Evolutionary conservation across 2,329 filamentous ascomycete species (phyloP).

Genomic region (Metarhizium robertsii): DNA sequence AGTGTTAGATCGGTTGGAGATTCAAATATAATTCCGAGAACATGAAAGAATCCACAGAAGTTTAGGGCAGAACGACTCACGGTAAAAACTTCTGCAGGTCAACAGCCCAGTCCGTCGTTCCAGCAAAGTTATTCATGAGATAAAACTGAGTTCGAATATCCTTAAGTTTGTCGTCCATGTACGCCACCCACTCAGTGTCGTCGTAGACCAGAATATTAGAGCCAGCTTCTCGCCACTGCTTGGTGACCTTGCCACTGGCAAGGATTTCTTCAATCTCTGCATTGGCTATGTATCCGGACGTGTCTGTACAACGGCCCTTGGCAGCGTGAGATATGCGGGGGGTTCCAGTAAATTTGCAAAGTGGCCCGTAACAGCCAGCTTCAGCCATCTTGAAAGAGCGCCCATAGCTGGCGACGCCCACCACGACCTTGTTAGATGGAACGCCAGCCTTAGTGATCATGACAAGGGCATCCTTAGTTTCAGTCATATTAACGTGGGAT

Average conservation of each 20-base stretch:
- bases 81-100: background rate
- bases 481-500: constrained; percentile 26
- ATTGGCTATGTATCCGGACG: constrained; percentile 21
- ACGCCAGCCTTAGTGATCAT: constrained; percentile 3
- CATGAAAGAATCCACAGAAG: too few species aligned
- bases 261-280: constrained; percentile 18
- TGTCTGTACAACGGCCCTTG: constrained; percentile 17
- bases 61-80: too few species aligned
- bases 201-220: constrained; percentile 13
- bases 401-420: too few species aligned
- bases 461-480: constrained; percentile 19
- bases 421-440: too few species aligned
- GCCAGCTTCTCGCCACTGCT: constrained; percentile 1
- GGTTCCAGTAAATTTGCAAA: constrained; percentile 17
- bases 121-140: background rate
- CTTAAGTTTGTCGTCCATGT: background rate
- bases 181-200: constrained; percentile 8
- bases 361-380: constrained; percentile 15
- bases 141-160: background rate
- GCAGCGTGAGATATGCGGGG: constrained; percentile 10
- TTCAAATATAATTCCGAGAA: too few species aligned
- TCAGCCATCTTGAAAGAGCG: constrained; percentile 21
- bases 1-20: too few species aligned
- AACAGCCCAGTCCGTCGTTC: background rate
- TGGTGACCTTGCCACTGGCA: background rate